Percentiles rank a stretch among this genome's conserved stretches.
Conservation (phyloP, 1,284 basidiomycete genomes). For the Rhodotorula sp. region DNA sequence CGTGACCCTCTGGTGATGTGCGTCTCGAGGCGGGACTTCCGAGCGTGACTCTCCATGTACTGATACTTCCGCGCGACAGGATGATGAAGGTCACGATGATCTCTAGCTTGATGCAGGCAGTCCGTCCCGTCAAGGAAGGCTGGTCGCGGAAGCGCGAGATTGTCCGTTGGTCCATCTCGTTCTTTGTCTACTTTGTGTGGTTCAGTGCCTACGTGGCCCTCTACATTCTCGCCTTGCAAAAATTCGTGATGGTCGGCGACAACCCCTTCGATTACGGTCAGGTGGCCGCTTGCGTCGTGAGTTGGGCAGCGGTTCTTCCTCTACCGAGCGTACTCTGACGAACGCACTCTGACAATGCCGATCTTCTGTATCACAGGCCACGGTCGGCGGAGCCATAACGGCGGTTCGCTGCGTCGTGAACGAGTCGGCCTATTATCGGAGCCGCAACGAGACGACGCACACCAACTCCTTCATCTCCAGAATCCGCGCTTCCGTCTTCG, state of each 20-base stretch:
- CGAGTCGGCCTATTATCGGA: background rate
- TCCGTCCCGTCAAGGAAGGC: background rate
- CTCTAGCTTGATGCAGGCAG: too few species aligned
- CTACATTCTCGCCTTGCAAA: conserved; percentile 5
- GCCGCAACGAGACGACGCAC: background rate
- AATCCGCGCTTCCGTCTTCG: background rate
- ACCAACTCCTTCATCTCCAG: background rate
- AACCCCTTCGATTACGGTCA: conserved; percentile 28
- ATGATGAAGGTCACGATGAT: too few species aligned
- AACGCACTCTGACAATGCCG: background rate
- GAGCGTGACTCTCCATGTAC: background rate
- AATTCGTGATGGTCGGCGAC: conserved; percentile 19
- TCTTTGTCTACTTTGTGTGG: conserved; percentile 1
- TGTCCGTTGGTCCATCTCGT: background rate
- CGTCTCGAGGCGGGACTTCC: background rate
- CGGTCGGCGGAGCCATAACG: background rate
- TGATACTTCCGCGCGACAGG: too few species aligned
- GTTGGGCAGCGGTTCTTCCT: background rate
- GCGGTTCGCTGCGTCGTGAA: background rate
- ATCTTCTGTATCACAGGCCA: background rate
- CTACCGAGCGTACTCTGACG: background rate
- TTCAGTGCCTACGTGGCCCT: background rate
- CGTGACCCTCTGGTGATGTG: background rate
- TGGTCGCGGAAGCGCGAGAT: background rate
- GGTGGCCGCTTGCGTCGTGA: conserved; percentile 7